phyloP scores from a whole-genome alignment of 331 rosid genomes.

The Pyracantha coccinea region DNA sequence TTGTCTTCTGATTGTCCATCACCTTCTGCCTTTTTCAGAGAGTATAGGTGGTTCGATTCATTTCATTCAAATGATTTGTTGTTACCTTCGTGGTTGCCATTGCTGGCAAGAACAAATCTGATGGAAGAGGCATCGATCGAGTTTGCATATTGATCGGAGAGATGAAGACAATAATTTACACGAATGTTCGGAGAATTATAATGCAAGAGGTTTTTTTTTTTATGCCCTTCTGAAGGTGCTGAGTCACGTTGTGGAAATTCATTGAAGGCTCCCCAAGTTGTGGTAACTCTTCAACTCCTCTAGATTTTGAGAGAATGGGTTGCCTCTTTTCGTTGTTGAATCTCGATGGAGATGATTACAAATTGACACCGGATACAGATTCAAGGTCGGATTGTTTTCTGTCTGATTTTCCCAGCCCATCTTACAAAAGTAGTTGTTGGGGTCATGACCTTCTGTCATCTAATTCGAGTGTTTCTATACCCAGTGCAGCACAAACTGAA shows the following conservation, averaged over 20 bases:
- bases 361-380: conserved; percentile 8
- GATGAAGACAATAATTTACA: not conserved
- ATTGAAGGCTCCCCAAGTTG: too few species aligned
- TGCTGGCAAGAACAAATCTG: not conserved
- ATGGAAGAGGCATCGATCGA: not conserved
- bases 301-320: conserved; percentile 11
- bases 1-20: conserved; percentile 1
- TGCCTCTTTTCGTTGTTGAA: conserved; percentile 16
- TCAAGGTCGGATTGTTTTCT: not conserved
- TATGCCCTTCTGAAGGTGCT: too few species aligned
- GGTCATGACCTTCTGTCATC: not conserved
- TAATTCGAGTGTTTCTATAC: not conserved
- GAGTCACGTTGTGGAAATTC: not conserved
- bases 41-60: not conserved
- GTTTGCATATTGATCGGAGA: not conserved
- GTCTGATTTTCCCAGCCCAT: conserved; percentile 15
- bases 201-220: too few species aligned
- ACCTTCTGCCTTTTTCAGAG: not conserved
- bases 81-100: not conserved
- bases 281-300: not conserved
- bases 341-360: conserved; percentile 24
- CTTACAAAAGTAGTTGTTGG: not conserved
- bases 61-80: not conserved
- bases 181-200: not conserved
- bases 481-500: not conserved